phyloP scores from a whole-genome alignment of 1,139 yeast genomes.

The Geotrichum carabidarum region DNA sequence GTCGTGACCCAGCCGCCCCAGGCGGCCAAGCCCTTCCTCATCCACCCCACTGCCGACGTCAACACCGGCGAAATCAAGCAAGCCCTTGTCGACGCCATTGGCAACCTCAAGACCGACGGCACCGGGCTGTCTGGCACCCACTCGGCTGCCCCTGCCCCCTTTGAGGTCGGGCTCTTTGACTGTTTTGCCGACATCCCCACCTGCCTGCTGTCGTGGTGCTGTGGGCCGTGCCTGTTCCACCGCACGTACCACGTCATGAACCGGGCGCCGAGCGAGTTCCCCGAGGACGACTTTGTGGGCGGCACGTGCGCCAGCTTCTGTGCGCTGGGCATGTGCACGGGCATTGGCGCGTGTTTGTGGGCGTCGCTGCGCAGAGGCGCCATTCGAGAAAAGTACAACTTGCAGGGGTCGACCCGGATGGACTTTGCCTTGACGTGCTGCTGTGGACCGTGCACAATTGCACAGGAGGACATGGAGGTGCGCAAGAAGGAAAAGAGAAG shows the following conservation, averaged over 20 bases:
- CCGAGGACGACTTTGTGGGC: constrained; percentile 4
- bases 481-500: constrained; percentile 1
- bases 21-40: constrained; percentile 1
- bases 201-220: constrained; percentile 3
- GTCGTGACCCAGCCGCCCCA: background rate
- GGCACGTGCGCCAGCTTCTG: constrained; percentile 1
- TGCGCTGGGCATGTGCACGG: background rate
- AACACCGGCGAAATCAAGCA: constrained; percentile 1
- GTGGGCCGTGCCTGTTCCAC: constrained; percentile 5
- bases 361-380: constrained; percentile 1
- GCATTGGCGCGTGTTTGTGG: constrained; percentile 4
- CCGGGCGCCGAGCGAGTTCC: background rate
- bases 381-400: constrained; percentile 2
- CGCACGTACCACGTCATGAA: constrained; percentile 7
- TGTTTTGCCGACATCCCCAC: constrained; percentile 11
- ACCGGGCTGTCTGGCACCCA: constrained; percentile 6
- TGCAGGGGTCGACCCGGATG: background rate
- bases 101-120: constrained; percentile 3
- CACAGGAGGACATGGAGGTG: constrained; percentile 5
- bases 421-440: constrained; percentile 1
- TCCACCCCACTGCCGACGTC: constrained; percentile 6
- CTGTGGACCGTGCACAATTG: constrained; percentile 2
- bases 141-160: background rate
- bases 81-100: background rate
- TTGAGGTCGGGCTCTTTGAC: constrained; percentile 8